Evolutionary conservation across 2,329 filamentous ascomycete genomes (phyloP).

Genomic region (Ambrosiella xylebori): DNA sequence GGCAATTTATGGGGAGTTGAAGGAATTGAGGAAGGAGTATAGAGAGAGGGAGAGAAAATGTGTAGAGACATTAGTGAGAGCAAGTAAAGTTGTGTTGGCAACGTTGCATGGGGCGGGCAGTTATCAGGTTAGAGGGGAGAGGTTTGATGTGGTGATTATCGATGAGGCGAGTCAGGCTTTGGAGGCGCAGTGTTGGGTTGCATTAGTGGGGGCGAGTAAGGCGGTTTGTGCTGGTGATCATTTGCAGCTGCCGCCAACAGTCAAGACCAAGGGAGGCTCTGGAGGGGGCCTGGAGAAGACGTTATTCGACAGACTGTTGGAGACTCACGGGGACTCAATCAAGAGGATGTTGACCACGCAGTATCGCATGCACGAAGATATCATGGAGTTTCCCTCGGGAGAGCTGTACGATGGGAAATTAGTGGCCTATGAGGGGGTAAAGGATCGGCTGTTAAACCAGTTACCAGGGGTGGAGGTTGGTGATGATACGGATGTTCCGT

Average conservation of each 20-base stretch:
- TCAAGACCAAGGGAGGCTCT: constrained; percentile 37
- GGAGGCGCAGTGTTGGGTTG: constrained; percentile 94
- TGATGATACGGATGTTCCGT: constrained; percentile 72
- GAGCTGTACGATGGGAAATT: constrained; percentile 73
- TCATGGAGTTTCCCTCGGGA: constrained; percentile 87
- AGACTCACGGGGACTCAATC: constrained; percentile 62
- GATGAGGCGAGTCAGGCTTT: constrained; percentile 93
- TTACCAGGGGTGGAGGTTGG: constrained; percentile 51
- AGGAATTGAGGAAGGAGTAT: constrained; percentile 74
- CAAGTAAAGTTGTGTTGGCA: constrained; percentile 75
- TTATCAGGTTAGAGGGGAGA: constrained; percentile 58
- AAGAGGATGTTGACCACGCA: constrained; percentile 94
- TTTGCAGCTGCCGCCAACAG: constrained; percentile 81
- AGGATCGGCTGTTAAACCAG: constrained; percentile 47
- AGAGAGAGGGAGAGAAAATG: constrained; percentile 70
- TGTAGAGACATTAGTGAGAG: constrained; percentile 54
- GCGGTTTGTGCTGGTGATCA: constrained; percentile 88
- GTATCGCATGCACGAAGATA: constrained; percentile 92
- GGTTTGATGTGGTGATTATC: constrained; percentile 87
- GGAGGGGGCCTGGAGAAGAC: constrained; percentile 55
- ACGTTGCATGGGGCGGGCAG: constrained; percentile 87
- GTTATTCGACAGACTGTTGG: constrained; percentile 74
- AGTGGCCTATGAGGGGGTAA: constrained; percentile 64
- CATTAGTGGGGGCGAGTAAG: constrained; percentile 63
- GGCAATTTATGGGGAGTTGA: constrained; percentile 70